These are phyloP conservation scores for Ogataea allantospora DNA, from an alignment of 805 yeast genomes.

Conservation along the genomic window DNA sequence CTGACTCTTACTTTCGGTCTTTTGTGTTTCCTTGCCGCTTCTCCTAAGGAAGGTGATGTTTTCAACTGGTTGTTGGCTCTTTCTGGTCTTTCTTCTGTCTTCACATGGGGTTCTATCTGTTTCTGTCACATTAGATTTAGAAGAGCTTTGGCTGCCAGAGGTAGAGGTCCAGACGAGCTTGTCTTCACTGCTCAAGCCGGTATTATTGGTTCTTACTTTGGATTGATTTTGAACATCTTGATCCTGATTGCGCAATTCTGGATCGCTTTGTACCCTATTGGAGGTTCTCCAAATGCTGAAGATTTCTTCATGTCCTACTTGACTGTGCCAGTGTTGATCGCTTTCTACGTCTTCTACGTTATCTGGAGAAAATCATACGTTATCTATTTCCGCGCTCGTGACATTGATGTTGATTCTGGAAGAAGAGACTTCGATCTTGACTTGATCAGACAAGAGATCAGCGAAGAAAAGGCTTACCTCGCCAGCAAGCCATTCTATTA, in stretches of 20 bases:
- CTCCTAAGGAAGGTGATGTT: slow-evolving; percentile 51
- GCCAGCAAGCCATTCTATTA: slow-evolving; percentile 44
- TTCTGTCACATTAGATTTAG: slow-evolving; percentile 70
- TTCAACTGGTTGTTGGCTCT: slow-evolving; percentile 78
- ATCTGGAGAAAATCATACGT: slow-evolving; percentile 45
- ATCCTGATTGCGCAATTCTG: slow-evolving; percentile 78
- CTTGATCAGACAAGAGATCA: slow-evolving; percentile 52
- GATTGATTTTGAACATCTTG: slow-evolving; percentile 53
- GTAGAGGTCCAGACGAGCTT: slow-evolving; percentile 66
- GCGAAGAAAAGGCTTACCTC: slow-evolving; percentile 53
- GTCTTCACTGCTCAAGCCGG: slow-evolving; percentile 69
- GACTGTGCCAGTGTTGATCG: slow-evolving; percentile 60
- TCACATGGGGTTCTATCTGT: slow-evolving; percentile 78
- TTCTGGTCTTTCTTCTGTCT: slow-evolving; percentile 72
- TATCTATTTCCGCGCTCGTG: slow-evolving; percentile 41
- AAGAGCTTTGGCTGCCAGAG: slow-evolving; percentile 61
- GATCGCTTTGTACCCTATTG: slow-evolving; percentile 74
- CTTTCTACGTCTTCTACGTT: slow-evolving; percentile 38
- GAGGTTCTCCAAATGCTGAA: slow-evolving; percentile 48
- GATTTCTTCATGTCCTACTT: slow-evolving; percentile 66
- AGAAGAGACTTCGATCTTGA: slow-evolving; percentile 61
- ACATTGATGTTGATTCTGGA: slow-evolving; percentile 63
- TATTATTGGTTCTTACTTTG: slow-evolving; percentile 62
- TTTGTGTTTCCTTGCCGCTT: slow-evolving; percentile 62
- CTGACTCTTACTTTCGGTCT: slow-evolving; percentile 55